Evolutionary conservation across 2,329 filamentous ascomycete species (phyloP).

Genomic region (Beauveria sp.): DNA sequence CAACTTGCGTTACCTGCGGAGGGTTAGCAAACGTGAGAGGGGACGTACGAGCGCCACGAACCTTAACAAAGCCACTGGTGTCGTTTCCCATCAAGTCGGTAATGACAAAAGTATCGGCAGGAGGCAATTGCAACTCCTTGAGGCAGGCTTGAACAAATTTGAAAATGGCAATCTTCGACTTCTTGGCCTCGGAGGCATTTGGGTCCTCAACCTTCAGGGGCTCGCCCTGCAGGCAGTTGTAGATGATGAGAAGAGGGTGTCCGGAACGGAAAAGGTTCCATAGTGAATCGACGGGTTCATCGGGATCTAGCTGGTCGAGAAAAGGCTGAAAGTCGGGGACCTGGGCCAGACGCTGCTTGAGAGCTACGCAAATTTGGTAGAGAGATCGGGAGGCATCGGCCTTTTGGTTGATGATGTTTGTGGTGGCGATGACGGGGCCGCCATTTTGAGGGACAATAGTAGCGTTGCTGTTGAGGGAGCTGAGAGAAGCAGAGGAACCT

Average conservation of each 20-base stretch:
- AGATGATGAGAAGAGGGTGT: conserved; percentile 77
- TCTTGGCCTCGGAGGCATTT: conserved; percentile 59
- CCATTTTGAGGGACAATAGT: conserved; percentile 39
- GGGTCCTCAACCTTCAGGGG: conserved; percentile 60
- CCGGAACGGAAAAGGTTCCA: conserved; percentile 84
- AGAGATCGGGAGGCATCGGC: conserved; percentile 87
- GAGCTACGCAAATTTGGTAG: conserved; percentile 86
- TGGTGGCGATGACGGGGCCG: conserved; percentile 65
- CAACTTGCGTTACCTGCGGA: conserved; percentile 69
- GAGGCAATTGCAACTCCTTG: conserved; percentile 69
- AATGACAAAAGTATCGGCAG: conserved; percentile 84
- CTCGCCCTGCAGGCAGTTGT: conserved; percentile 69
- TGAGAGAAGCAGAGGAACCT: conserved; percentile 45
- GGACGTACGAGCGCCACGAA: conserved; percentile 24
- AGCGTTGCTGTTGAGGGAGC: conserved; percentile 37
- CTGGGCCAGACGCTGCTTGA: conserved; percentile 72
- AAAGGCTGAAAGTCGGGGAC: conserved; percentile 78
- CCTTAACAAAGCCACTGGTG: conserved; percentile 95
- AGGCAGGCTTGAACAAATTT: conserved; percentile 89
- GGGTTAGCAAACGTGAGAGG: conserved; percentile 1
- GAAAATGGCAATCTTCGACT: conserved; percentile 80
- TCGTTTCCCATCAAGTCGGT: conserved; percentile 88
- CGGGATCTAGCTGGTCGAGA: conserved; percentile 62
- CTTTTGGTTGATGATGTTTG: conserved; percentile 96
- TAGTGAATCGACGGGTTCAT: conserved; percentile 76